Percentiles rank a stretch among this genome's conserved stretches.
These are phyloP conservation scores for Ganoderma sp. DNA, from an alignment of 1,284 basidiomycete genomes.

Conservation along the genomic window DNA sequence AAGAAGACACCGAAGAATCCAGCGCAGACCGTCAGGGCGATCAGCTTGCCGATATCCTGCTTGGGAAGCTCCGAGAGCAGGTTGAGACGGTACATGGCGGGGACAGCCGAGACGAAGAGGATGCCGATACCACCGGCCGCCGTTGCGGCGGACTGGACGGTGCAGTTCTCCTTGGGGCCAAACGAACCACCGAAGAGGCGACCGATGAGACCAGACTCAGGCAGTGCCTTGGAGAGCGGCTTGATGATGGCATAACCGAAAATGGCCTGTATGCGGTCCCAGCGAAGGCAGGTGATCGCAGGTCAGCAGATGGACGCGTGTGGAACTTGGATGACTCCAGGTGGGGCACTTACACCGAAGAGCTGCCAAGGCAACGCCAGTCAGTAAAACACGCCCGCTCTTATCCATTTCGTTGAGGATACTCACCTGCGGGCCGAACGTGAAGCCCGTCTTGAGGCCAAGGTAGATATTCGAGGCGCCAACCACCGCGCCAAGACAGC, in stretches of 20 bases:
- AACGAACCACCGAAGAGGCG: constrained; percentile 63
- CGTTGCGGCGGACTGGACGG: constrained; percentile 60
- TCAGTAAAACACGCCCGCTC: not conserved
- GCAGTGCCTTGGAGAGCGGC: constrained; percentile 56
- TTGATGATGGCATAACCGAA: constrained; percentile 73
- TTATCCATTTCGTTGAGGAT: not conserved
- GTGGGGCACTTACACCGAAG: constrained; percentile 49
- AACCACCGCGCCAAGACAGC: constrained; percentile 38
- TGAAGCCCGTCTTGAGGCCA: constrained; percentile 73
- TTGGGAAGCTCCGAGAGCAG: constrained; percentile 53
- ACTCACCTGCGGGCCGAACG: constrained; percentile 61
- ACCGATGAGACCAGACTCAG: constrained; percentile 51
- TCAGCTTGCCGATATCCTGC: constrained; percentile 59
- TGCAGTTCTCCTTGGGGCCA: constrained; percentile 74
- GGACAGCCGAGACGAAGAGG: constrained; percentile 68
- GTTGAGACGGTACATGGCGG: constrained; percentile 67
- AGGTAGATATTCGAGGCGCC: constrained; percentile 55
- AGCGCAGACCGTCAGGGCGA: constrained; percentile 61
- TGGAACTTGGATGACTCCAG: not conserved
- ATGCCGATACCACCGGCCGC: constrained; percentile 64
- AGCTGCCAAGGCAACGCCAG: constrained; percentile 38
- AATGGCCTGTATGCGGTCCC: constrained; percentile 47
- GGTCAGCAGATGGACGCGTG: not conserved
- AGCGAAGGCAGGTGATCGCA: not conserved
- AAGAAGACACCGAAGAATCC: constrained; percentile 75